These are phyloP conservation scores for Aspergillus bridgeri DNA, from an alignment of 495 filamentous ascomycete species.

Conservation along the genomic window DNA sequence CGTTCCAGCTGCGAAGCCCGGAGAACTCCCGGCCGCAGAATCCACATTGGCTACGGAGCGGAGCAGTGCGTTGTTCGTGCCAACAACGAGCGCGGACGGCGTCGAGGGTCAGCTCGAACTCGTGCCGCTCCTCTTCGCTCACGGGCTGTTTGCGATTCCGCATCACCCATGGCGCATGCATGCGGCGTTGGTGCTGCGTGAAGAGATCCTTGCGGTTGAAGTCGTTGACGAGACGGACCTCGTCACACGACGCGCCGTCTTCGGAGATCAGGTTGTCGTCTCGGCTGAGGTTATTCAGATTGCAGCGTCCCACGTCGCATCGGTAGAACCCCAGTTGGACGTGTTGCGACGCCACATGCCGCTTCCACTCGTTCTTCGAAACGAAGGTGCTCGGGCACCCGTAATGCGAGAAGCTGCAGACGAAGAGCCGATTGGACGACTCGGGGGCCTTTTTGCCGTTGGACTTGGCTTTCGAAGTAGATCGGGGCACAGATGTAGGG, in stretches of 20 bases:
- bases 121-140: conserved; percentile 33
- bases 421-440: conserved; percentile 60
- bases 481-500: neutral
- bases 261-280: neutral
- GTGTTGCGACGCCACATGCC: conserved; percentile 81
- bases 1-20: conserved; percentile 68
- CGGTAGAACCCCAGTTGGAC: conserved; percentile 74
- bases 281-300: conserved; percentile 23
- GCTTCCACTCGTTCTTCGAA: conserved; percentile 97
- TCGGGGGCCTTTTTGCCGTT: conserved; percentile 3
- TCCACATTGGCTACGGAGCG: conserved; percentile 60
- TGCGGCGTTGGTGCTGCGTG: conserved; percentile 88
- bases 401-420: conserved; percentile 77
- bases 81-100: conserved; percentile 56
- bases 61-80: conserved; percentile 56
- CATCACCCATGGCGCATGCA: conserved; percentile 64
- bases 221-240: conserved; percentile 47
- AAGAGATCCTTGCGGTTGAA: conserved; percentile 95
- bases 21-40: conserved; percentile 62
- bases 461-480: conserved; percentile 9
- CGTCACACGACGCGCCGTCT: neutral
- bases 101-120: conserved; percentile 44
- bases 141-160: conserved; percentile 39
- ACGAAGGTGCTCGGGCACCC: conserved; percentile 83
- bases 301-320: conserved; percentile 68